These are phyloP conservation scores for Dalechampia spathulata DNA, from an alignment of 441 rosid species.

Conservation along the genomic window DNA sequence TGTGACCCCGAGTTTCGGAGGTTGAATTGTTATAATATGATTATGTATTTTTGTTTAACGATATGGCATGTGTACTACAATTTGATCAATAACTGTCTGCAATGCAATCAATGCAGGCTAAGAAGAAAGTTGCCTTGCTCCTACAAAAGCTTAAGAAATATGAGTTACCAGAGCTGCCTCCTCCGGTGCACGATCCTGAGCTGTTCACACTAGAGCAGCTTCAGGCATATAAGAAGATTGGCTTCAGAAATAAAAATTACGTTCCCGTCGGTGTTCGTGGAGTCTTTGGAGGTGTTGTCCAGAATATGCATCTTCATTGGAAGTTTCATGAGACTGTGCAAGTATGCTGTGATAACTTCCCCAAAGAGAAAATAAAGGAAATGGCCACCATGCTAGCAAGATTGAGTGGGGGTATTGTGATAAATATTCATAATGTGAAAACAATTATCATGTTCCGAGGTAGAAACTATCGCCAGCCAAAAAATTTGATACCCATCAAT, in stretches of 20 bases:
- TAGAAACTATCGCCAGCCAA: slow-evolving; percentile 95
- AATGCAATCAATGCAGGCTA: slow-evolving; percentile 49
- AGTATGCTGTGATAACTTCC: slow-evolving; percentile 91
- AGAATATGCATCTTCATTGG: slow-evolving; percentile 99
- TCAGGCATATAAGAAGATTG: slow-evolving; percentile 86
- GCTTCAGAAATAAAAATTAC: slow-evolving; percentile 84
- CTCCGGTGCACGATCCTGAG: slow-evolving; percentile 93
- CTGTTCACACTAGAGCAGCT: slow-evolving; percentile 74
- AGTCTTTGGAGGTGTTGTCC: slow-evolving; percentile 97
- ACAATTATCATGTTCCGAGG: slow-evolving; percentile 97
- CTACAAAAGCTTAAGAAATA: slow-evolving; percentile 90
- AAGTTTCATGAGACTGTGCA: slow-evolving; percentile 99
- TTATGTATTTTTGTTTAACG: neutral
- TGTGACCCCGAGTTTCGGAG: neutral
- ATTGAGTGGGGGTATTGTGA: slow-evolving; percentile 84
- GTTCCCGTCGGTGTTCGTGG: slow-evolving; percentile 99
- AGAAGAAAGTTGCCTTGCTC: slow-evolving; percentile 87
- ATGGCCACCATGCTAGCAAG: slow-evolving; percentile 91
- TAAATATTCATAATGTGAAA: slow-evolving; percentile 81
- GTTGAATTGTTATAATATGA: neutral
- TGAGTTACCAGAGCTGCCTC: slow-evolving; percentile 86
- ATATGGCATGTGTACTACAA: neutral
- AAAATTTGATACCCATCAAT: slow-evolving; percentile 80
- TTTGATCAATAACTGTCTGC: neutral
- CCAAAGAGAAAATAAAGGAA: slow-evolving; percentile 87